Conservation (phyloP, 805 yeast species). For the Starmerella ratchasimensis region DNA sequence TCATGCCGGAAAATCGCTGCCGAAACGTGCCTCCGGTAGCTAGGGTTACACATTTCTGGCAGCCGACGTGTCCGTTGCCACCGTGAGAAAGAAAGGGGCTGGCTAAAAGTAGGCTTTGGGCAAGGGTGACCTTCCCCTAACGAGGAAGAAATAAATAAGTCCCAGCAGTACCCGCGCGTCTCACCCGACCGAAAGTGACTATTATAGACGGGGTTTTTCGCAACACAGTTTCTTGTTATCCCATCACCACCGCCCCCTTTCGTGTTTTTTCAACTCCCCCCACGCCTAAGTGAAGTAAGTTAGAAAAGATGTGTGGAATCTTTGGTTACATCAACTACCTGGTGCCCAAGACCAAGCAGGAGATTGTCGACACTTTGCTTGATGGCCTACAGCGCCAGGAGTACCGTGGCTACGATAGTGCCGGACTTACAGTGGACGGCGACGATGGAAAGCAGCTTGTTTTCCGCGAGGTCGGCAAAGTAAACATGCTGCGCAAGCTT, state of each 20-base stretch:
- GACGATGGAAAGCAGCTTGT: conserved; percentile 61
- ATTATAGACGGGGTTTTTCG: too few species aligned
- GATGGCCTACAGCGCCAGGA: conserved; percentile 69
- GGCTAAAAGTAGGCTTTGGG: too few species aligned
- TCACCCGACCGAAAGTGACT: too few species aligned
- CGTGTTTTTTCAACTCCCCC: too few species aligned
- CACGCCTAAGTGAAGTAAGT: too few species aligned
- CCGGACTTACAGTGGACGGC: conserved; percentile 93
- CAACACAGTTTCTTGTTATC: too few species aligned
- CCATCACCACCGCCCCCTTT: too few species aligned
- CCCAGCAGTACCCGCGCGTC: not conserved
- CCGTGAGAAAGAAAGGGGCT: too few species aligned
- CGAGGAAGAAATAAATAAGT: conserved; percentile 1
- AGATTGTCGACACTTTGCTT: conserved; percentile 73
- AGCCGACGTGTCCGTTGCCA: too few species aligned
- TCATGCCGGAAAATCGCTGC: too few species aligned
- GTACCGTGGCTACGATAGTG: conserved; percentile 96
- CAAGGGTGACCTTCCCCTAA: not conserved
- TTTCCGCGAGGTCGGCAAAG: conserved; percentile 85
- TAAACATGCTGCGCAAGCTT: conserved; percentile 61
- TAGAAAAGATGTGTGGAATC: conserved; percentile 62
- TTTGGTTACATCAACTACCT: conserved; percentile 95
- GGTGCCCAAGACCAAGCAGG: conserved; percentile 84
- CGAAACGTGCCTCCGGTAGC: too few species aligned
- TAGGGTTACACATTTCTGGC: too few species aligned